Evolutionary conservation across 495 filamentous ascomycete genomes (phyloP), one percentile per base, ranked within the genome.

Genomic region (Cercophora newfieldiana): DNA sequence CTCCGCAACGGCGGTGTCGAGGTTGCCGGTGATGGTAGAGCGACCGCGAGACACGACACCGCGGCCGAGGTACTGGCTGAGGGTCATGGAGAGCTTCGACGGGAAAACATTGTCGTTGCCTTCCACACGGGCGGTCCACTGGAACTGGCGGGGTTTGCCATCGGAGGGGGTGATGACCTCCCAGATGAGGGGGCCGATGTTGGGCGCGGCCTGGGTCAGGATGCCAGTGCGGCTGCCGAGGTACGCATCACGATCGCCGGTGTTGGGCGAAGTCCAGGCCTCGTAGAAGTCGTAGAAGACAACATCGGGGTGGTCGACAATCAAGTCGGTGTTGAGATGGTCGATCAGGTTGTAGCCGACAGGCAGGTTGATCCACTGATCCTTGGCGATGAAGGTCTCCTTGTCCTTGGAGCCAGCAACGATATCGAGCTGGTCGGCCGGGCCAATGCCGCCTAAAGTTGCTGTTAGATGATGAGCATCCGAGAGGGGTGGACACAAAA

Each of bases 291-390:
- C 86, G 66, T 89, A 89, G 60, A 86, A 80, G 19, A 84, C 82
- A 31, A 89, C 83, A 57, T 83, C 79, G 24, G 85, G 84, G 68
- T 90, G 86, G 21, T 81, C 83, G 58, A 91, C 76, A 61, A 88
- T 83, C 10, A 87, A 77, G 67, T 90, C 85, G 65, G 91, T 91
- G 77, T 81, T 89, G 68, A 88, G 82, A 75, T 94, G 90, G 69
- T 93, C 90, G 65, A 87, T 85, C 49, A 92, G 74, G 71, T 90
- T 91, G 70, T 89, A 82, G 25, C 91, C 90, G 21, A 94, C 90
- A 22, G 91, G 90, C 18, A 91, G 80, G 66, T 87, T 79, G 71
- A 94, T 89, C 90, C 90, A 92, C 19, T 85, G 69, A 1, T 74
- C 68, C 53, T 72, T 77, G 60, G 65, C 74, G 65, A 86, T 81